A percentile compares a stretch with the other conserved stretches of the same genome.
These are phyloP conservation scores for Flaveria trinervia DNA, from an alignment of 129 eudicot species.

Conservation along the genomic window DNA sequence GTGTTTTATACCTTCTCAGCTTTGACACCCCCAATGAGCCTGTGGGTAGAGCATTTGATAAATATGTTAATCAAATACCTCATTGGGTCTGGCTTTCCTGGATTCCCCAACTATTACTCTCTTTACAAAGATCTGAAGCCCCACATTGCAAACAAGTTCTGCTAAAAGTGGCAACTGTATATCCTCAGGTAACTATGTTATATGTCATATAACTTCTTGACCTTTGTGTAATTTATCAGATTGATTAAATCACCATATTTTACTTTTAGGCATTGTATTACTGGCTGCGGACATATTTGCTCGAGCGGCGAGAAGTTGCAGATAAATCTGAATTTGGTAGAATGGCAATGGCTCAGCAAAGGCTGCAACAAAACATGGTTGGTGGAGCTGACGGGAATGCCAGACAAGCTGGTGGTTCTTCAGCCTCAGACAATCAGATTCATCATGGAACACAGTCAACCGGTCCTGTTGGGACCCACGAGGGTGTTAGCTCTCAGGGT, in stretches of 20 bases:
- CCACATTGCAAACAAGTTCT: conserved; percentile 92
- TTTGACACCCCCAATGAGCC: conserved; percentile 93
- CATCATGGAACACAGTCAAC: conserved; percentile 70
- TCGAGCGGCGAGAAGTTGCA: conserved; percentile 98
- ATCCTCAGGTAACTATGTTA: conserved; percentile 69
- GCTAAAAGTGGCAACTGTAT: conserved; percentile 79
- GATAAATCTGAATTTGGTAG: conserved; percentile 87
- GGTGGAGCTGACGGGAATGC: conserved; percentile 62
- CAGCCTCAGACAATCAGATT: conserved; percentile 66
- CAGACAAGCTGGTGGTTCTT: conserved; percentile 55
- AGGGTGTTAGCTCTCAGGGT: conserved; percentile 68
- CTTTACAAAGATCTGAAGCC: conserved; percentile 92
- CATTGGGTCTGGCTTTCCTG: conserved; percentile 99
- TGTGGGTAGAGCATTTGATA: conserved; percentile 92
- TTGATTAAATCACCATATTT: conserved; percentile 10
- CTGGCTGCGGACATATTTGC: conserved; percentile 96
- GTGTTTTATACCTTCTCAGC: conserved; percentile 95
- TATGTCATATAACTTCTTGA: not conserved
- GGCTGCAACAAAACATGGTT: conserved; percentile 85
- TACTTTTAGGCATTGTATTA: conserved; percentile 79
- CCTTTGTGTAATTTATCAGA: conserved; percentile 11
- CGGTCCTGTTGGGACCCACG: conserved; percentile 63
- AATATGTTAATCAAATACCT: conserved; percentile 88
- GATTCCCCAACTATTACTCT: conserved; percentile 94
- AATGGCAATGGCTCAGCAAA: conserved; percentile 94